Percentiles rank a stretch among this genome's conserved stretches.
These are phyloP conservation scores for Pleurotus djamor DNA, from an alignment of 768 basidiomycete genomes.

Conservation along the genomic window DNA sequence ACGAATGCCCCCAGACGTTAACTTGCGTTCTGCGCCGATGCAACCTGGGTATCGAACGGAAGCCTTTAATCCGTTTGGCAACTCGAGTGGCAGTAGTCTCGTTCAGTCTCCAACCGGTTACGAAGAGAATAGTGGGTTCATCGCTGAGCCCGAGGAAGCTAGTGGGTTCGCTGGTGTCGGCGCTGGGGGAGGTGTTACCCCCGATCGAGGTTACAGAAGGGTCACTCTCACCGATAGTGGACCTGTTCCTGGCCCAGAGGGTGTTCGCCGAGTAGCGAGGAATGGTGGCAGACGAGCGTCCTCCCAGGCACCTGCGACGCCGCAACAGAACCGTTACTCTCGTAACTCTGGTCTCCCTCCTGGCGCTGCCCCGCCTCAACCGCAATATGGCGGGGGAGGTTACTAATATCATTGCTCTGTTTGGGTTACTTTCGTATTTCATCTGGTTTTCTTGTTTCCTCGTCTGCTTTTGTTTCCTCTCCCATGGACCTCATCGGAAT, in stretches of 20 bases:
- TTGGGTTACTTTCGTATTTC: not conserved
- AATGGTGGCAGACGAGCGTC: constrained; percentile 54
- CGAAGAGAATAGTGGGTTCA: constrained; percentile 33
- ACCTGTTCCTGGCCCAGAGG: constrained; percentile 75
- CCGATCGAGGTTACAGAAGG: constrained; percentile 43
- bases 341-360: constrained; percentile 67
- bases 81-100: constrained; percentile 17
- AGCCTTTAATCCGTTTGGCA: constrained; percentile 57
- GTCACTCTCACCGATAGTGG: constrained; percentile 82
- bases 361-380: constrained; percentile 69
- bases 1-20: constrained; percentile 1
- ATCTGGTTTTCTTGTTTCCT: not conserved
- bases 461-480: not conserved
- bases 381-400: constrained; percentile 17
- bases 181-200: constrained; percentile 12
- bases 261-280: constrained; percentile 78
- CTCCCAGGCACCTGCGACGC: constrained; percentile 43
- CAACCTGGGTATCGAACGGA: constrained; percentile 35
- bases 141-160: constrained; percentile 28
- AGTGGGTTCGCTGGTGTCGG: constrained; percentile 33
- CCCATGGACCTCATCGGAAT: not conserved
- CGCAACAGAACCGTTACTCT: constrained; percentile 69
- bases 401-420: not conserved
- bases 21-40: constrained; percentile 20
- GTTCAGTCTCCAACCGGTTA: constrained; percentile 34